Evolutionary conservation across 805 yeast species (phyloP).

Genomic region (Candida saitoana): DNA sequence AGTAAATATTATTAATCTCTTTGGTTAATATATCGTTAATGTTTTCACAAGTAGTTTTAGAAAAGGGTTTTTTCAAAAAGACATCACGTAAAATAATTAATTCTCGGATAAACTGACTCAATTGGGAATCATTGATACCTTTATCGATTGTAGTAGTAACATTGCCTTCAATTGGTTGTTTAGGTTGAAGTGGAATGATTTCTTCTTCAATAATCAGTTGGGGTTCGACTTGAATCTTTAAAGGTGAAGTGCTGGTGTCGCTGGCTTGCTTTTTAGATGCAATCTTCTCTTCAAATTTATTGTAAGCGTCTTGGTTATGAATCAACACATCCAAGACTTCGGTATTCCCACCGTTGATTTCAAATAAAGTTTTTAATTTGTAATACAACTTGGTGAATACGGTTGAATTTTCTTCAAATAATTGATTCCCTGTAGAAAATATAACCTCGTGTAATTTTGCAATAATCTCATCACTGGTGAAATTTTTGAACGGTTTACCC

Average conservation of each 20-base stretch:
- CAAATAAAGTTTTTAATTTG: constrained; percentile 47
- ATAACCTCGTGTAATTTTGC: constrained; percentile 9
- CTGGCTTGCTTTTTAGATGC: neutral
- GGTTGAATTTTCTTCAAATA: constrained; percentile 4
- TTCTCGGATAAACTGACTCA: constrained; percentile 5
- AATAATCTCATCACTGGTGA: constrained; percentile 10
- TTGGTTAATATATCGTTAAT: neutral
- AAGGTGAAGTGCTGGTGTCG: neutral
- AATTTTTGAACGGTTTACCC: constrained; percentile 5
- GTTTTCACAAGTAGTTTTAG: neutral
- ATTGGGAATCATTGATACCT: constrained; percentile 3
- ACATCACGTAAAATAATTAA: constrained; percentile 4
- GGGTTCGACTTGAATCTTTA: neutral
- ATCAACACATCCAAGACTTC: constrained; percentile 45
- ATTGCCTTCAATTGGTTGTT: neutral
- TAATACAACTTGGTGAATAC: constrained; percentile 22
- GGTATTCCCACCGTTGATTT: constrained; percentile 55
- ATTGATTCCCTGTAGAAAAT: constrained; percentile 5
- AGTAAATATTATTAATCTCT: constrained; percentile 4
- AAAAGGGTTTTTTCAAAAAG: constrained; percentile 1
- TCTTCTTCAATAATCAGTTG: neutral
- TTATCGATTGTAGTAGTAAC: neutral
- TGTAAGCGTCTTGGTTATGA: constrained; percentile 14
- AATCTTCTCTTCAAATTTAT: constrained; percentile 8
- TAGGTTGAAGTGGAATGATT: neutral